Base-by-base conservation (phyloP, 2,329 filamentous ascomycete genomes). In the Ophiocordyceps camponoti-saundersi region DNA sequence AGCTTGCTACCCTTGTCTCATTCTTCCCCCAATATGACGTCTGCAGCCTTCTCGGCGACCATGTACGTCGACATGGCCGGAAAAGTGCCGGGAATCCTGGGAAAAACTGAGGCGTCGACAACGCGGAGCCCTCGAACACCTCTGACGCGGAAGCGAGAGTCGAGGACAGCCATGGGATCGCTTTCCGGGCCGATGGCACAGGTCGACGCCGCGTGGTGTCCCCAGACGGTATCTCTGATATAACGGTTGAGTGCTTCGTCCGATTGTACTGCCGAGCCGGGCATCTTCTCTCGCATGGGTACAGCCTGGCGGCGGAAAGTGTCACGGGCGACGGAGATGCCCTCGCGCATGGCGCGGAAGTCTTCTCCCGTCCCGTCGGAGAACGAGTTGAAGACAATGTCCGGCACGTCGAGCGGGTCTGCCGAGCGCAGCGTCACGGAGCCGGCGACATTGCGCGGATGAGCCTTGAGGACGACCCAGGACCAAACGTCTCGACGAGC, bases 351-450 rank as follows among this genome's bases (percentile, higher is more conserved):
- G 1, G 77, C 74, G 44, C 77, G 70, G 10, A 74, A 55, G 44
- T 76, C 69, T 30, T 67, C 63, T 0, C 60, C 61, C 3, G 66
- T 62, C 7, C 73, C 71, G 21, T 69, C 65, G 20, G 57, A 62
- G 20, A 75, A 80, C 59, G 71, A 80, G 59, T 77, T 75, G 64
- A 79, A 82, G 45, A 66, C 65, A 52, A 85, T 81, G 6, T 72
- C 59, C 0, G 82, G 82, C 3, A 69, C 64, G 47, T 84, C 80
- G 1, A 75, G 72, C 0, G 82, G 80, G 55, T 85, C 72, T 0
- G 71, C 62, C 0, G 75, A 79, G 16, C 65, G 66, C 6, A 87
- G 71, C 3, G 61, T 70, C 4, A 87, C 80, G 1, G 69, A 72
- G 10, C 82, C 82, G 6, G 71, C 73, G 1, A 56, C 64, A 50